Evolutionary conservation across 805 yeast species (phyloP).

Genomic region (Yarrowia yakushimensis): DNA sequence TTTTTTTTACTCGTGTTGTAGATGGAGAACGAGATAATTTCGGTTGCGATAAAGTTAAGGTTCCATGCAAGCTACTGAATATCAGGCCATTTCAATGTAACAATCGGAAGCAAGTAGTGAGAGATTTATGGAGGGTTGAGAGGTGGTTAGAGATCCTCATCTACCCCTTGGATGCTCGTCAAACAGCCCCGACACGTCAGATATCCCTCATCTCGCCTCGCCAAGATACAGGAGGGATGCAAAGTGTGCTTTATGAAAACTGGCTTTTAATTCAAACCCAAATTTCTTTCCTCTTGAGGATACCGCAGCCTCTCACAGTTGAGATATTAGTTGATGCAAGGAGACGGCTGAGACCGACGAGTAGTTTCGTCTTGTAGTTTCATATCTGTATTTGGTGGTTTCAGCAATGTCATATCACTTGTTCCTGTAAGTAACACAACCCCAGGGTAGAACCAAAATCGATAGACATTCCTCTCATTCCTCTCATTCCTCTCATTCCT

Average conservation of each 20-base stretch:
- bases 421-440: too few species aligned
- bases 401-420: too few species aligned
- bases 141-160: neutral
- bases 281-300: neutral
- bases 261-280: neutral
- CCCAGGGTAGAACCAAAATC: too few species aligned
- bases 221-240: constrained; percentile 2
- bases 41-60: constrained; percentile 12
- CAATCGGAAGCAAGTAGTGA: neutral
- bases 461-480: too few species aligned
- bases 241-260: neutral
- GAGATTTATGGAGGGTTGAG: too few species aligned
- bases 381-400: too few species aligned
- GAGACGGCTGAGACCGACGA: neutral
- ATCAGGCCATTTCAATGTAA: constrained; percentile 13
- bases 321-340: constrained; percentile 5
- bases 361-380: too few species aligned
- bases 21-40: neutral
- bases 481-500: too few species aligned
- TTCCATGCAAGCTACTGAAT: neutral
- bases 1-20: neutral
- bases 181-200: neutral
- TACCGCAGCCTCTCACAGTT: neutral
- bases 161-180: neutral
- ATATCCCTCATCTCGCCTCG: neutral